These are phyloP conservation scores for Monosporascus ibericus DNA, from an alignment of 2,329 filamentous ascomycete genomes.

Conservation along the genomic window DNA sequence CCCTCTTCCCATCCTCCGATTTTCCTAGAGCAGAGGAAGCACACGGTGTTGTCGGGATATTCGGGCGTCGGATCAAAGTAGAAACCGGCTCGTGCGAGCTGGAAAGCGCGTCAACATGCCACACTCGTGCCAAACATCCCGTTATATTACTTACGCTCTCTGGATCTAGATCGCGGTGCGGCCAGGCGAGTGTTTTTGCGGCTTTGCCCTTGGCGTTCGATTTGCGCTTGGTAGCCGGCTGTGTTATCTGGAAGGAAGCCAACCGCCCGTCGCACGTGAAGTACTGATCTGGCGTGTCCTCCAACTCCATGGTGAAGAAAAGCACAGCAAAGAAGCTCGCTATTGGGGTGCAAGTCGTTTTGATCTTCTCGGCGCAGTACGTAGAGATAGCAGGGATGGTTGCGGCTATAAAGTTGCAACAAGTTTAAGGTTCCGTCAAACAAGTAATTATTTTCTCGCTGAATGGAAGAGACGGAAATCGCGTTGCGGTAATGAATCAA, in stretches of 20 bases:
- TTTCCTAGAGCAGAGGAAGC: conserved; percentile 78
- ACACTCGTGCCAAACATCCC: conserved; percentile 5
- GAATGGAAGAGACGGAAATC: too few relatives aligned
- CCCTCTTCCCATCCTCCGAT: conserved; percentile 89
- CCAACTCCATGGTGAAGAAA: conserved; percentile 18
- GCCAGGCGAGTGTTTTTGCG: conserved; percentile 64
- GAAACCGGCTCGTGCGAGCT: conserved; percentile 90
- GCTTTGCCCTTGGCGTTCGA: conserved; percentile 58
- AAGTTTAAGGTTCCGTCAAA: too few relatives aligned
- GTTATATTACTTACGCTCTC: conserved; percentile 46
- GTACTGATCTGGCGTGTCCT: conserved; percentile 39
- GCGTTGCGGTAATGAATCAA: too few relatives aligned
- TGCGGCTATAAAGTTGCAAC: too few relatives aligned
- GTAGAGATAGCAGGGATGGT: too few relatives aligned
- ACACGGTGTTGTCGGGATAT: conserved; percentile 81
- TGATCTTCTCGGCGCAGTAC: too few relatives aligned
- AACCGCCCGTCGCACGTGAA: conserved; percentile 70
- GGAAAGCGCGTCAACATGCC: conserved; percentile 3
- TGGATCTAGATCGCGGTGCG: conserved; percentile 62
- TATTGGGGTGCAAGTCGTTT: too few relatives aligned
- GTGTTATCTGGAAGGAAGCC: conserved; percentile 66
- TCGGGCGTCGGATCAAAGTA: conserved; percentile 72
- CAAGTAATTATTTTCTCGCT: too few relatives aligned
- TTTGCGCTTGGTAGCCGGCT: conserved; percentile 61
- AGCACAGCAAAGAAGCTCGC: neutral